Evolutionary conservation across 345 rosid species (phyloP).

Genomic region (Boechera divaricarpa): DNA sequence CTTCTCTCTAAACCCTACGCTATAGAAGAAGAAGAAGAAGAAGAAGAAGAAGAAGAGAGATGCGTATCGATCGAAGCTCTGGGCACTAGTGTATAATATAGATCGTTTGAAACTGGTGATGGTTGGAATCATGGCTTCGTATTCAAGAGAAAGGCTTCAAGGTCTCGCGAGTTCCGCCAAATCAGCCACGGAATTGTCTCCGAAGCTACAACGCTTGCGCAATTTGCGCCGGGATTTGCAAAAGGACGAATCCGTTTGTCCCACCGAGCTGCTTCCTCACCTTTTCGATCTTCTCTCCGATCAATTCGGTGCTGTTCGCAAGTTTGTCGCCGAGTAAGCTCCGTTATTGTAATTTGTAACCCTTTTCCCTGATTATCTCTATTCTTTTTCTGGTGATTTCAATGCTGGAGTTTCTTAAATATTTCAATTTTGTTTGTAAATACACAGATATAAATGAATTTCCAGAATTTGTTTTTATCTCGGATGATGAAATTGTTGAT

Average conservation of each 20-base stretch:
- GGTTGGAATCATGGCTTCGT: conserved; percentile 61
- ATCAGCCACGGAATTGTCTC: conserved; percentile 60
- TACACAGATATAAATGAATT: neutral
- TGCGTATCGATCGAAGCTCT: conserved; percentile 36
- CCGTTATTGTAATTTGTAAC: conserved; percentile 14
- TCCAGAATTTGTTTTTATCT: neutral
- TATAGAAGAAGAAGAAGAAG: conserved; percentile 6
- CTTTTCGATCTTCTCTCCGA: conserved; percentile 77
- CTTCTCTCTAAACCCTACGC: conserved; percentile 41
- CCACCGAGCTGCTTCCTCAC: conserved; percentile 72
- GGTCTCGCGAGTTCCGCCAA: conserved; percentile 62
- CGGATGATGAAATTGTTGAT: neutral
- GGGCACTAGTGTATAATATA: neutral
- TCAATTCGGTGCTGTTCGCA: conserved; percentile 75
- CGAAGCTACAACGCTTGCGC: conserved; percentile 72
- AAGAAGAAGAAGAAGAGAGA: neutral
- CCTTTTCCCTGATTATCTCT: neutral
- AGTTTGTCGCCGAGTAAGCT: conserved; percentile 70
- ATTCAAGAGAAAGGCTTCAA: conserved; percentile 60
- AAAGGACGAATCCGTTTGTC: conserved; percentile 48
- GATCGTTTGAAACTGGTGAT: conserved; percentile 26
- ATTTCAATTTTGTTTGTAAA: neutral
- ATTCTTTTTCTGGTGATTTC: neutral
- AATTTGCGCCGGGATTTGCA: conserved; percentile 58
- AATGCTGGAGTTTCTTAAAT: neutral